A percentile compares a stretch with the other conserved stretches of the same genome.
Conservation (phyloP, 2,329 filamentous ascomycete species). For the Alternaria postmessia region DNA sequence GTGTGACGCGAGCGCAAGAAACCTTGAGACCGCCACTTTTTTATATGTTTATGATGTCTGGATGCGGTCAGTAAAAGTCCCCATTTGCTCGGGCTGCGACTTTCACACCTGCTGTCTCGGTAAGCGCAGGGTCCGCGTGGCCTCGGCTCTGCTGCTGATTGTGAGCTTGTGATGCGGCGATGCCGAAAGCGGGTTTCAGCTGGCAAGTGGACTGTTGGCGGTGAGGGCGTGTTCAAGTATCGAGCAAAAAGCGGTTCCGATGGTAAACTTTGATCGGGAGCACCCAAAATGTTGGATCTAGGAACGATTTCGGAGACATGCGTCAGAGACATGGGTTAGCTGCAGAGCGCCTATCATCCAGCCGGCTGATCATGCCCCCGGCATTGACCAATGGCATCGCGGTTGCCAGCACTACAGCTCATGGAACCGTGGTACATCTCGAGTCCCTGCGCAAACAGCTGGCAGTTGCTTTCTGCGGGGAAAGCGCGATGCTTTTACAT, state of each 20-base stretch:
- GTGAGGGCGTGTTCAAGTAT: slow-evolving; percentile 10
- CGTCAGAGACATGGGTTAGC: slow-evolving; percentile 23
- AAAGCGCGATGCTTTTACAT: background rate
- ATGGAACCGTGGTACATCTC: background rate
- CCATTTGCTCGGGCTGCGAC: slow-evolving; percentile 34
- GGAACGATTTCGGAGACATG: slow-evolving; percentile 5
- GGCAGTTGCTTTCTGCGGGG: background rate
- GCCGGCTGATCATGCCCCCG: slow-evolving; percentile 21
- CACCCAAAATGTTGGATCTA: slow-evolving; percentile 25
- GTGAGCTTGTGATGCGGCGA: slow-evolving; percentile 45
- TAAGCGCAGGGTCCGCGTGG: slow-evolving; percentile 27
- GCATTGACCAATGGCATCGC: slow-evolving; percentile 34
- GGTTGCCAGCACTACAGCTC: background rate
- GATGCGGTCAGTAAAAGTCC: slow-evolving; percentile 17
- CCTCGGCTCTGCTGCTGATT: slow-evolving; percentile 34
- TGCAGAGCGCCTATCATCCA: slow-evolving; percentile 5
- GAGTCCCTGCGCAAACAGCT: slow-evolving; percentile 2
- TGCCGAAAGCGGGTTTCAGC: slow-evolving; percentile 26
- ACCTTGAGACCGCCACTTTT: slow-evolving; percentile 35
- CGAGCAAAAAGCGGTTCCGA: slow-evolving; percentile 3
- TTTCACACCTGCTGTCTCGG: slow-evolving; percentile 28
- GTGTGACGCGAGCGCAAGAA: slow-evolving; percentile 20
- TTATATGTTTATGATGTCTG: slow-evolving; percentile 22
- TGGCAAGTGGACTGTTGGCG: slow-evolving; percentile 23
- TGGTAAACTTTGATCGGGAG: background rate